phyloP scores from a whole-genome alignment of 1,284 basidiomycete genomes.

The Tilletia indica region DNA sequence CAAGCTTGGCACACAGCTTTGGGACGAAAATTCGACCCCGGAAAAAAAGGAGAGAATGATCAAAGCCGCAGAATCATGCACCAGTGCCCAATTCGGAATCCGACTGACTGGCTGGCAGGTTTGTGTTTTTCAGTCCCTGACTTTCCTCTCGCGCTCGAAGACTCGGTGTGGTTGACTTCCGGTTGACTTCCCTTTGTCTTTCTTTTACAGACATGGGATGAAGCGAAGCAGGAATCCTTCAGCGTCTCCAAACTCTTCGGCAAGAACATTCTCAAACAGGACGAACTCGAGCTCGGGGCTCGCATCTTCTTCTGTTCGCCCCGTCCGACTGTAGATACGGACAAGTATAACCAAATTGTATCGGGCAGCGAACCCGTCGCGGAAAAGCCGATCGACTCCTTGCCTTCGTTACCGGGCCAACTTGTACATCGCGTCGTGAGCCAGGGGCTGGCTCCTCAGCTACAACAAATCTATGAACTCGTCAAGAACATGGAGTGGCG shows the following conservation, averaged over 20 bases:
- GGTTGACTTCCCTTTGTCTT: no score
- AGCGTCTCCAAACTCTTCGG: slow-evolving; percentile 76
- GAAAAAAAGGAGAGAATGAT: slow-evolving; percentile 81
- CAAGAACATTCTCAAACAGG: slow-evolving; percentile 66
- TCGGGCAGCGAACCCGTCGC: not conserved
- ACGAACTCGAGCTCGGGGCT: slow-evolving; percentile 72
- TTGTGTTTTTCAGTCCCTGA: slow-evolving; percentile 38
- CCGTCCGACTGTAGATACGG: slow-evolving; percentile 18
- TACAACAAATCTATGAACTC: slow-evolving; percentile 62
- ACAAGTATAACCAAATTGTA: not conserved
- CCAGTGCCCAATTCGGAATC: slow-evolving; percentile 72
- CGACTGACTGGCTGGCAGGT: slow-evolving; percentile 87
- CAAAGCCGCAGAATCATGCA: slow-evolving; percentile 69
- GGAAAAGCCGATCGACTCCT: not conserved
- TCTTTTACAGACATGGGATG: slow-evolving; percentile 22
- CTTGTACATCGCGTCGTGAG: slow-evolving; percentile 63
- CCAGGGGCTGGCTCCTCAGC: slow-evolving; percentile 59
- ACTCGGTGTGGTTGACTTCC: no score
- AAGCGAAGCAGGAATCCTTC: slow-evolving; percentile 64
- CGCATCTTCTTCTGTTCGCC: slow-evolving; percentile 72
- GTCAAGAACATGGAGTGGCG: slow-evolving; percentile 68
- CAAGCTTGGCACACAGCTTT: slow-evolving; percentile 84
- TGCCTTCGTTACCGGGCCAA: slow-evolving; percentile 24
- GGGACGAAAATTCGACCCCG: slow-evolving; percentile 67
- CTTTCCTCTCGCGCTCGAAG: not conserved